Evolutionary conservation across 164 flowering plant species (phyloP).

Genomic region (Tetrastigma voinierianum): DNA sequence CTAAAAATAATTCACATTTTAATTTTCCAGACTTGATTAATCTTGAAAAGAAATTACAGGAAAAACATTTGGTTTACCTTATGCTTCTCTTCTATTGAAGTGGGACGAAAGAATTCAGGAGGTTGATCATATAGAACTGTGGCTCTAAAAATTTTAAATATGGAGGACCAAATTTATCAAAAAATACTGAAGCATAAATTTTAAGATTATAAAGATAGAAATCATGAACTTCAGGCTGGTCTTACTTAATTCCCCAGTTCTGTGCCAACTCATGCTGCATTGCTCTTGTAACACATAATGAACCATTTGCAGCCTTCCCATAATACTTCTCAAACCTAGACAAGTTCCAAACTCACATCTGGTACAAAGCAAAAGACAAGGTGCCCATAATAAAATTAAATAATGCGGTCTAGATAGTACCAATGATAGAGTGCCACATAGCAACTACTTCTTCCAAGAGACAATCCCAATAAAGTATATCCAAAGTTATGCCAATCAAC

Average conservation of each 20-base stretch:
- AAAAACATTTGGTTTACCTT: constrained; percentile 39
- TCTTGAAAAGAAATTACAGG: background rate
- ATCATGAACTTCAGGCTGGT: constrained; percentile 11
- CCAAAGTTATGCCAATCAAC: constrained; percentile 99
- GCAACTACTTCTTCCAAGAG: constrained; percentile 76
- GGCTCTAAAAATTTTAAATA: constrained; percentile 49
- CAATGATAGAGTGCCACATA: constrained; percentile 78
- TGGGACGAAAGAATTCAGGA: constrained; percentile 86
- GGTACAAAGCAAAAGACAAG: background rate
- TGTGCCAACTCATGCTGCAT: constrained; percentile 97
- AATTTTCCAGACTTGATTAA: background rate
- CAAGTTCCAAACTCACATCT: background rate
- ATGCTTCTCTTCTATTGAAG: constrained; percentile 80
- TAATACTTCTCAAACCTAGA: constrained; percentile 78
- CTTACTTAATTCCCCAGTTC: constrained; percentile 93
- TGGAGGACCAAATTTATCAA: background rate
- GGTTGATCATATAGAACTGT: constrained; percentile 93
- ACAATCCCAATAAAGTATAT: constrained; percentile 72
- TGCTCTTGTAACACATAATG: constrained; percentile 89
- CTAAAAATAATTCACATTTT: constrained; percentile 34
- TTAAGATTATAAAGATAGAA: background rate
- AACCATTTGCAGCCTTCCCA: constrained; percentile 83
- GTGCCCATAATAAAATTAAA: constrained; percentile 2
- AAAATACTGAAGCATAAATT: background rate
- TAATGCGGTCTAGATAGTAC: constrained; percentile 31